Percentiles rank a stretch among this genome's conserved stretches.
phyloP scores from a whole-genome alignment of 1,284 basidiomycete genomes.

The Apiotrichum akiyoshidainum region DNA sequence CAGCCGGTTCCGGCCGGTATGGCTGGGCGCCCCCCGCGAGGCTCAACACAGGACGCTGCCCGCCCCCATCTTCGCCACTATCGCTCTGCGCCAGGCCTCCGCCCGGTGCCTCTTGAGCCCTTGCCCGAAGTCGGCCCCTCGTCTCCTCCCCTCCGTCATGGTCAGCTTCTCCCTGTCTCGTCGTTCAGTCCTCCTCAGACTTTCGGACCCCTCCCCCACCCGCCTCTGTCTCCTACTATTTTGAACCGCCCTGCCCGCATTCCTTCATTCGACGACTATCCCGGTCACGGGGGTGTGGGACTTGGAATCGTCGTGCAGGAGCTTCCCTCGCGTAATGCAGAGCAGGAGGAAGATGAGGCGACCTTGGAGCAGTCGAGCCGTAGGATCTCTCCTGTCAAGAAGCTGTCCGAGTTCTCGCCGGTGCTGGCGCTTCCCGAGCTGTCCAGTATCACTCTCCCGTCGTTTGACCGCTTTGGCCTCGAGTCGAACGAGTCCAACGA shows the following conservation, averaged over 20 bases:
- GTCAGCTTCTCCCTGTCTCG: neutral
- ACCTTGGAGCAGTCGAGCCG: neutral
- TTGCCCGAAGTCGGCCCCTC: neutral
- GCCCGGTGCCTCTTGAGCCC: constrained; percentile 1
- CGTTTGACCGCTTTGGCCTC: neutral
- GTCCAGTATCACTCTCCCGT: neutral
- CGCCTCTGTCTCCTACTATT: neutral
- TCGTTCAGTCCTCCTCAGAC: neutral
- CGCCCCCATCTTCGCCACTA: constrained; percentile 8
- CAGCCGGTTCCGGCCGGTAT: neutral
- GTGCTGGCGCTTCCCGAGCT: neutral
- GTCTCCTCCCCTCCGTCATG: neutral
- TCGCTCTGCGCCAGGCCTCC: constrained; percentile 5
- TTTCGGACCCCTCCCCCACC: neutral
- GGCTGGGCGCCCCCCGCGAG: neutral
- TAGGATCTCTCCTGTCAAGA: neutral
- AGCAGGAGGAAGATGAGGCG: neutral
- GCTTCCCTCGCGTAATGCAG: neutral
- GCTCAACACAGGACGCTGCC: neutral
- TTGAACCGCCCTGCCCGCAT: neutral
- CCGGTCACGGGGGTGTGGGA: too few relatives aligned
- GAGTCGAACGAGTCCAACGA: neutral
- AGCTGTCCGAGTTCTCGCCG: neutral
- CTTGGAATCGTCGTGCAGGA: neutral
- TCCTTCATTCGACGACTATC: neutral